Conservation (phyloP, 495 filamentous ascomycete genomes). For the Aspergillus baeticus region DNA sequence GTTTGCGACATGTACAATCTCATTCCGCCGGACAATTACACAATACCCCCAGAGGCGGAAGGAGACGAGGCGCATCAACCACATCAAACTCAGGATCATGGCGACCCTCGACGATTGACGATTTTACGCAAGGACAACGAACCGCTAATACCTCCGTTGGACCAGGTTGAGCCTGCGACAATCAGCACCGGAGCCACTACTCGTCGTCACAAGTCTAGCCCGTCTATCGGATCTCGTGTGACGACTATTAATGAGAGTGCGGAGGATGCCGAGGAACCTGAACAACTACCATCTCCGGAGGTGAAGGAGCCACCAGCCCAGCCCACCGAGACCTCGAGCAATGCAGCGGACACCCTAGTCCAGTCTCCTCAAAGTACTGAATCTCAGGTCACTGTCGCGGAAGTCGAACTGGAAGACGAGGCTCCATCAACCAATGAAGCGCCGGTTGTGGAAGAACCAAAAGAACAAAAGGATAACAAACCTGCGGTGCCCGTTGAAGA, state of each 20-base stretch:
- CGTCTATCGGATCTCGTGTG: constrained; percentile 72
- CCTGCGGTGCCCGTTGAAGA: background rate
- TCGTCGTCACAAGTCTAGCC: constrained; percentile 69
- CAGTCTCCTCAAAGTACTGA: constrained; percentile 6
- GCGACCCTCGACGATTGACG: constrained; percentile 46
- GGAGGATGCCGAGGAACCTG: constrained; percentile 55
- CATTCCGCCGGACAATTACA: constrained; percentile 91
- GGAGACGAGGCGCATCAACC: constrained; percentile 56
- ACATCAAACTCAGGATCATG: constrained; percentile 27
- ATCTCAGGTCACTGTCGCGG: constrained; percentile 23
- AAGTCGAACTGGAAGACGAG: constrained; percentile 17
- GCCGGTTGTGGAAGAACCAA: background rate
- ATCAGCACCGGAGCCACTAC: constrained; percentile 64
- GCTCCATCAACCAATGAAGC: constrained; percentile 1
- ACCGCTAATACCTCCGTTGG: constrained; percentile 19
- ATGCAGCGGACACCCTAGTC: background rate
- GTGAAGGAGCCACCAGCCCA: constrained; percentile 11
- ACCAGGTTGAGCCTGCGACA: constrained; percentile 35
- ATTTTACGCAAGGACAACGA: constrained; percentile 39
- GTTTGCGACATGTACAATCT: constrained; percentile 89
- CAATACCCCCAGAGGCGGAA: constrained; percentile 89
- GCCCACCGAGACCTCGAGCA: background rate
- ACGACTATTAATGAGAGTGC: constrained; percentile 69
- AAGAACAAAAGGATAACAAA: background rate
- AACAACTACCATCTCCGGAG: background rate